These are phyloP conservation scores for Ascobolus immersus DNA, from an alignment of 495 filamentous ascomycete genomes.

Conservation along the genomic window DNA sequence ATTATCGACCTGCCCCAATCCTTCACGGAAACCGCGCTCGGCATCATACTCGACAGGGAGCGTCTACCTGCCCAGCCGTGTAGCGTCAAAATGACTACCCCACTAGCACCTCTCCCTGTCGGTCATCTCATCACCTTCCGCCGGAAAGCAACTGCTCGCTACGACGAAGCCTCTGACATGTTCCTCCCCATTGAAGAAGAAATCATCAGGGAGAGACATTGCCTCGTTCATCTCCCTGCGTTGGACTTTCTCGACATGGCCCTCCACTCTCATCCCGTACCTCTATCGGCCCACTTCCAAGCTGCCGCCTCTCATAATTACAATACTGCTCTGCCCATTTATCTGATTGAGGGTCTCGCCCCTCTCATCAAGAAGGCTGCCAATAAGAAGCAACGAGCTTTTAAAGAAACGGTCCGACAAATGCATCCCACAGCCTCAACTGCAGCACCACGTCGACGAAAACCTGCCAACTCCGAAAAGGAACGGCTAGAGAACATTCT, in stretches of 20 bases:
- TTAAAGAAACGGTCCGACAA: slow-evolving; percentile 33
- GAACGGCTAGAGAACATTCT: too few species aligned
- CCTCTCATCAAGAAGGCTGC: slow-evolving; percentile 44
- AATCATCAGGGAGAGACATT: slow-evolving; percentile 38
- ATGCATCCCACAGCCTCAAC: slow-evolving; percentile 10
- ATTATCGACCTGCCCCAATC: slow-evolving; percentile 46
- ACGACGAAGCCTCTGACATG: slow-evolving; percentile 31
- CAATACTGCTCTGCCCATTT: slow-evolving; percentile 31
- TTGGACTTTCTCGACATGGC: slow-evolving; percentile 42
- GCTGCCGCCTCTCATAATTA: slow-evolving; percentile 14
- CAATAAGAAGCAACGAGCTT: slow-evolving; percentile 39
- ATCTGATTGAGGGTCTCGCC: slow-evolving; percentile 49
- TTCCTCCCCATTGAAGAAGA: slow-evolving; percentile 39
- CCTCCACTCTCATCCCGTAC: too few species aligned
- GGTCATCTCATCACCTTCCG: slow-evolving; percentile 44
- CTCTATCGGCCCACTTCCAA: too few species aligned
- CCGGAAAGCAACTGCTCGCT: slow-evolving; percentile 37
- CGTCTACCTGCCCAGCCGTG: slow-evolving; percentile 32
- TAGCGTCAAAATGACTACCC: slow-evolving; percentile 23
- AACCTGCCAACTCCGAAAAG: slow-evolving; percentile 5
- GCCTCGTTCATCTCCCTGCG: slow-evolving; percentile 39
- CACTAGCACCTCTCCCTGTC: slow-evolving; percentile 23
- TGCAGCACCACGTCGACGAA: slow-evolving; percentile 20
- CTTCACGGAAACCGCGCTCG: slow-evolving; percentile 25
- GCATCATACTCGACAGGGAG: slow-evolving; percentile 24